These are phyloP conservation scores for Clavispora asparagi DNA, from an alignment of 805 yeast species.

Conservation along the genomic window DNA sequence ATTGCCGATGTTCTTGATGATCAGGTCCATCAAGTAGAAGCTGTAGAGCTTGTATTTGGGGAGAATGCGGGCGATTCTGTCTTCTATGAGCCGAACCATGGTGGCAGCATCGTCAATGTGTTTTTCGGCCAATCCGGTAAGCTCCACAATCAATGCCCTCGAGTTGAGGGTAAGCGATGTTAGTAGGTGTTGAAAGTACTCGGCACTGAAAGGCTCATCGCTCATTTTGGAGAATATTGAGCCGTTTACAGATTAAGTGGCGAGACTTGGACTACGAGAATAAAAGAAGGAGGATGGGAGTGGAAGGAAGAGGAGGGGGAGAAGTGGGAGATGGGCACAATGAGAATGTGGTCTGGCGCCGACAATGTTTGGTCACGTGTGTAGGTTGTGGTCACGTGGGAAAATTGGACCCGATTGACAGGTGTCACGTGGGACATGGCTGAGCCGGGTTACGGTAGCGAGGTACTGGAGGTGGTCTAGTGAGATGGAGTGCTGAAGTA, in stretches of 20 bases:
- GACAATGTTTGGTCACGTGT: neutral
- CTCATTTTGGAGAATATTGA: constrained; percentile 3
- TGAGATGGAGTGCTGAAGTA: no score
- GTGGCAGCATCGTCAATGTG: constrained; percentile 26
- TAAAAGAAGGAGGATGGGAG: neutral
- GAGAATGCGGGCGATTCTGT: constrained; percentile 29
- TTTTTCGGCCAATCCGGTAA: constrained; percentile 34
- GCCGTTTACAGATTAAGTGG: constrained; percentile 6
- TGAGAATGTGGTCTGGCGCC: neutral
- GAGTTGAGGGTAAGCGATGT: constrained; percentile 33
- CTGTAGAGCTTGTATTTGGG: constrained; percentile 33
- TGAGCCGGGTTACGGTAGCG: no score
- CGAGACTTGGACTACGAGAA: constrained; percentile 7
- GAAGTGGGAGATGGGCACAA: neutral
- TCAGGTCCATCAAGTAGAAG: constrained; percentile 38
- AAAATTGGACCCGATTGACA: no score
- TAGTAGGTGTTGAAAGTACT: constrained; percentile 27
- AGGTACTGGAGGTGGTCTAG: no score
- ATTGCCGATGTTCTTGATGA: constrained; percentile 38
- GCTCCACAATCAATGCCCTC: constrained; percentile 33
- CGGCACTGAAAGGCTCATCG: constrained; percentile 22
- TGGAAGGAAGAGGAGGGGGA: neutral
- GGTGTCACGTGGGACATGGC: no score
- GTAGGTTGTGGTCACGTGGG: no score
- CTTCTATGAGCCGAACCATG: constrained; percentile 31